Base-by-base conservation (phyloP, 352 stramenopile species). In the Phytophthora europaea region DNA sequence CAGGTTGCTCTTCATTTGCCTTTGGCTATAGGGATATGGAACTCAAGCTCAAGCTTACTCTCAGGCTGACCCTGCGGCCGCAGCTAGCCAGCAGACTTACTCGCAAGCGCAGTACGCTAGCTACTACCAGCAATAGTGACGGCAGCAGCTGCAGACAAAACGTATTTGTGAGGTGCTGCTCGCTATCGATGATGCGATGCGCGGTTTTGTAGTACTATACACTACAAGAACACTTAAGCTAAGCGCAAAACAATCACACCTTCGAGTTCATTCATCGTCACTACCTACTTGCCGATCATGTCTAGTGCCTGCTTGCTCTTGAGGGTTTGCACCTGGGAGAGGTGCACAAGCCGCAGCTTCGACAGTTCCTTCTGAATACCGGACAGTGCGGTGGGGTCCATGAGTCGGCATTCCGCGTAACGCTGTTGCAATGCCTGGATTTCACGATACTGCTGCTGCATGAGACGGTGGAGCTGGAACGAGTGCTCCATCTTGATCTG, bases 401-500 rank as follows among this genome's bases (percentile, higher is more conserved):
- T 77, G 7, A 94, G 61, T 1, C 89, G 78, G 53, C 85, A 92
- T 55, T 96, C 89, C 18, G 88, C 89, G 73, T 96, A 94, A 33
- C 91, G 86, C 59, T 96, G 89, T 76, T 96, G 89, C 26, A 96
- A 66, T 8, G 93, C 85, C 47, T 96, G 89, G 54, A 96, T 96
- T 72, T 96, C 89, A 34, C 88, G 86, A 61, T 94, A 96, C 75
- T 96, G 89, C 55, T 96, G 85, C 66, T 96, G 89, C 88, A 96
- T 96, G 38, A 96, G 77, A 0, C 89, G 88, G 67, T 96, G 89
- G 48, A 96, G 70, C 71, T 96, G 89, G 67, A 94, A 93, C 7
- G 89, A 94, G 65, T 96, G 87, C 72, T 96, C 89, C 72, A 94
- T 89, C 75, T 96, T 96, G 52, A 94, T 83, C 54, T 93, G 81